Evolutionary conservation across 2,329 filamentous ascomycete species (phyloP).

Genomic region (Exophiala phaeomuriformis): DNA sequence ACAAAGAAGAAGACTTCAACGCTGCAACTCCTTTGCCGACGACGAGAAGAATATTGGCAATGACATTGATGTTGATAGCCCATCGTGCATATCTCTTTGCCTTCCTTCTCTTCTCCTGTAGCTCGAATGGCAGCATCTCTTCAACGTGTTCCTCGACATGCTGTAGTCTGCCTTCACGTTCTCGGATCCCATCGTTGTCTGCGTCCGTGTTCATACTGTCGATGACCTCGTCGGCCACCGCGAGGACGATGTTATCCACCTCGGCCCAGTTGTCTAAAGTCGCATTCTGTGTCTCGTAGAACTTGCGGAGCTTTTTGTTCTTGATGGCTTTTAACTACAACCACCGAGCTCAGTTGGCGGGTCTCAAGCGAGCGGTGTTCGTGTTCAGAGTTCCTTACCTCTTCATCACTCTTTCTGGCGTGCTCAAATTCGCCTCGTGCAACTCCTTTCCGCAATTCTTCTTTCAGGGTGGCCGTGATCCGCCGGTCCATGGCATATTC

Average conservation of each 20-base stretch:
- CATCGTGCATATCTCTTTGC: slow-evolving; percentile 46
- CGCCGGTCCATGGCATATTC: slow-evolving; percentile 41
- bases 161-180: slow-evolving; percentile 47
- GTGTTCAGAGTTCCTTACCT: slow-evolving; percentile 31
- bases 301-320: slow-evolving; percentile 47
- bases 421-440: slow-evolving; percentile 43
- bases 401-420: slow-evolving; percentile 46
- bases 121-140: slow-evolving; percentile 49
- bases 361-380: background rate
- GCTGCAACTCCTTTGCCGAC: slow-evolving; percentile 51
- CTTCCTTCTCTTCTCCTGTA: slow-evolving; percentile 43
- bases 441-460: slow-evolving; percentile 42
- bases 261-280: slow-evolving; percentile 53
- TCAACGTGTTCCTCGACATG: slow-evolving; percentile 45
- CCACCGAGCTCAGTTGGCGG: background rate
- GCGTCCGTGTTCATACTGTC: slow-evolving; percentile 54
- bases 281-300: slow-evolving; percentile 51
- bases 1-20: slow-evolving; percentile 51
- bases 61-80: slow-evolving; percentile 55
- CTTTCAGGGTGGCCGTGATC: slow-evolving; percentile 43
- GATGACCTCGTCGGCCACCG: slow-evolving; percentile 52
- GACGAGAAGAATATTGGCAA: slow-evolving; percentile 53
- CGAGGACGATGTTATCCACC: slow-evolving; percentile 51
- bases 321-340: slow-evolving; percentile 41
- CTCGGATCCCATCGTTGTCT: slow-evolving; percentile 50